A percentile compares a stretch with the other conserved stretches of the same genome.
Conservation (phyloP, 495 filamentous ascomycete species). For the Copromyces sp. region DNA sequence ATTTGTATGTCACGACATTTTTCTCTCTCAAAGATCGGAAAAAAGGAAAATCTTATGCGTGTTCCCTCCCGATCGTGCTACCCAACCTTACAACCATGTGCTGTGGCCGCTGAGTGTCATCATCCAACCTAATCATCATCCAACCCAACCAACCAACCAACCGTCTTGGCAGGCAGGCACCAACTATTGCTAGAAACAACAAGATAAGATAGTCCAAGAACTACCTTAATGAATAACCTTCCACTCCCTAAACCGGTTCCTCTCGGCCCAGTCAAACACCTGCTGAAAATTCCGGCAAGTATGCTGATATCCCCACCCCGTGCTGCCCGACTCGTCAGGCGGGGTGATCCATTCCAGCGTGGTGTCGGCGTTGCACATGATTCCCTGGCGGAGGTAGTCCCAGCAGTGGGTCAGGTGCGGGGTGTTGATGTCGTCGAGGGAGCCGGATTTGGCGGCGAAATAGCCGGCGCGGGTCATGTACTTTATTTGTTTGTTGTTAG, state of each 20-base stretch:
- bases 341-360: slow-evolving; percentile 6
- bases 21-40: neutral
- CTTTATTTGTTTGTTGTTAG: neutral
- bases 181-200: too few relatives aligned
- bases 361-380: slow-evolving; percentile 11
- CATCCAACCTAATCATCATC: neutral
- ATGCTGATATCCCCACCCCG: slow-evolving; percentile 1
- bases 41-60: neutral
- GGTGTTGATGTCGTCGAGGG: neutral
- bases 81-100: neutral
- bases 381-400: slow-evolving; percentile 11
- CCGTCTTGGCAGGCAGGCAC: neutral
- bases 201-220: too few relatives aligned
- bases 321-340: neutral
- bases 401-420: slow-evolving; percentile 13
- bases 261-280: neutral
- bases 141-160: too few relatives aligned
- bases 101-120: neutral
- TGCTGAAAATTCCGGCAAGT: neutral
- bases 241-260: neutral
- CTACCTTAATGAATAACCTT: slow-evolving; percentile 3
- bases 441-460: slow-evolving; percentile 1
- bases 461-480: slow-evolving; percentile 3
- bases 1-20: too few relatives aligned
- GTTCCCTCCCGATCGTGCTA: neutral